phyloP scores from a whole-genome alignment of 140 eudicot species.

The Erigeron philadelphicus region DNA sequence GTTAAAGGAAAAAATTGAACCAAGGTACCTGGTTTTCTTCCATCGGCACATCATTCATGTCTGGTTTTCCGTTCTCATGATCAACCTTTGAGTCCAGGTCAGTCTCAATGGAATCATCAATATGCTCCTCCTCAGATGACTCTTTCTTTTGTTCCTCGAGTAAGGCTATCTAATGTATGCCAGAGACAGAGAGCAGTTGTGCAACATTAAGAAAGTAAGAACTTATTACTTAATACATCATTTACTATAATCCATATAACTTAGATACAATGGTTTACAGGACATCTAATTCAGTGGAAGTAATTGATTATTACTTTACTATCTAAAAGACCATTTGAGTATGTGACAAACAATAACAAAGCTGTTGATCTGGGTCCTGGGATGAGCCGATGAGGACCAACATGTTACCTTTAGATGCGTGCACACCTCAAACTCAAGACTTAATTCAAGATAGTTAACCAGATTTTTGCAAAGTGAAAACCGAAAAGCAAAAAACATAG shows the following conservation, averaged over 20 bases:
- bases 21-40: conserved; percentile 63
- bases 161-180: conserved; percentile 52
- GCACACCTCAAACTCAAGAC: background rate
- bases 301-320: background rate
- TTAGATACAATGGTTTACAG: background rate
- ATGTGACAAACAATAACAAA: background rate
- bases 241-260: no score
- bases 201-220: background rate
- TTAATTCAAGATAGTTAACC: background rate
- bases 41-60: conserved; percentile 82
- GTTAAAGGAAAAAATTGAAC: background rate
- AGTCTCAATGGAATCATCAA: conserved; percentile 53
- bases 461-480: background rate
- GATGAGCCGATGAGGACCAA: no score
- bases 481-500: background rate
- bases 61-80: conserved; percentile 56
- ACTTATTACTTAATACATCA: background rate
- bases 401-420: no score
- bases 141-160: conserved; percentile 80
- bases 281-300: background rate
- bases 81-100: conserved; percentile 45
- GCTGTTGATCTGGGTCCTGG: no score
- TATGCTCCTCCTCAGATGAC: conserved; percentile 50
- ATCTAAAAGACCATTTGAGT: conserved; percentile 2
- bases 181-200: conserved; percentile 19